Conservation (phyloP, 805 yeast species). For the Candida lessepsii region DNA sequence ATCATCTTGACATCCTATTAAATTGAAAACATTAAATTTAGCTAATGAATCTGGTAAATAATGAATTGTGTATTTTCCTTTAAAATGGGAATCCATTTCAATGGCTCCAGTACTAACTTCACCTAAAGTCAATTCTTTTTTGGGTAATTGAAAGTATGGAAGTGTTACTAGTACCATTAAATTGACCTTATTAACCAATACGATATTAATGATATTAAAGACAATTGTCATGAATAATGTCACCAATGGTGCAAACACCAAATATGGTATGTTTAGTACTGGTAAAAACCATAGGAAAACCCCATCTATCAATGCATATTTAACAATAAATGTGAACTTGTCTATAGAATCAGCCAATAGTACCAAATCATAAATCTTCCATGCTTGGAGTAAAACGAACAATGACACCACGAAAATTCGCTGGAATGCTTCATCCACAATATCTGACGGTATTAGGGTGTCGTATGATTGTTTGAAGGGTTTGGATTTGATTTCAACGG, state of each 20-base stretch:
- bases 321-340: slow-evolving; percentile 59
- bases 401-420: slow-evolving; percentile 63
- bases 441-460: slow-evolving; percentile 57
- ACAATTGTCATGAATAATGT: slow-evolving; percentile 48
- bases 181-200: slow-evolving; percentile 51
- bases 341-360: slow-evolving; percentile 42
- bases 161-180: slow-evolving; percentile 43
- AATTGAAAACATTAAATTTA: slow-evolving; percentile 70
- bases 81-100: slow-evolving; percentile 64
- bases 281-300: slow-evolving; percentile 70
- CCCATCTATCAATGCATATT: slow-evolving; percentile 74
- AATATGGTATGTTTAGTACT: slow-evolving; percentile 69
- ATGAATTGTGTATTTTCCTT: slow-evolving; percentile 82
- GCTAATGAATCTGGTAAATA: slow-evolving; percentile 92
- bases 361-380: slow-evolving; percentile 73
- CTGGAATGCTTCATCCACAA: slow-evolving; percentile 76
- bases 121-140: slow-evolving; percentile 49
- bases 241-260: slow-evolving; percentile 60
- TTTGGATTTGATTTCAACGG: slow-evolving; percentile 12
- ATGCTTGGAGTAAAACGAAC: slow-evolving; percentile 76
- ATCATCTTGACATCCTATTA: slow-evolving; percentile 48
- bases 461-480: neutral
- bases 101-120: slow-evolving; percentile 47
- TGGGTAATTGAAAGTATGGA: slow-evolving; percentile 46
- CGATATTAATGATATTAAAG: slow-evolving; percentile 50